Percentiles rank a stretch among this genome's conserved stretches.
Conservation (phyloP, 371 early-diverging fungal genomes). For the Mortierella sp. region DNA sequence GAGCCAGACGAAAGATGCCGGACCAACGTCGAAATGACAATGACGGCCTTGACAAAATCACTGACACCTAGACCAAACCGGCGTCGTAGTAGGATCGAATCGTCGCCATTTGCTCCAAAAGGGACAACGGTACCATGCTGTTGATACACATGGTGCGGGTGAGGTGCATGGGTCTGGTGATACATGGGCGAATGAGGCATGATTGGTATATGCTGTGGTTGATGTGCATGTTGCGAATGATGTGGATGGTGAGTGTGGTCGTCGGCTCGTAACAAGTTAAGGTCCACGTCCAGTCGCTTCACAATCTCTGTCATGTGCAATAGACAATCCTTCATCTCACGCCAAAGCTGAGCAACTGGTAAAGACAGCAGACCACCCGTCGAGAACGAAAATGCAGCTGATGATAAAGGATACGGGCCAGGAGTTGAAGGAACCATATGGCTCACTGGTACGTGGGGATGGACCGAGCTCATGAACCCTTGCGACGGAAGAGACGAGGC, state of each 20-base stretch:
- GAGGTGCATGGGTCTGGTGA: slow-evolving; percentile 20
- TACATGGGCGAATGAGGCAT: slow-evolving; percentile 12
- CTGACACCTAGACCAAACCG: slow-evolving; percentile 44
- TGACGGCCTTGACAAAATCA: slow-evolving; percentile 46
- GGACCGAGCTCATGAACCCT: slow-evolving; percentile 25
- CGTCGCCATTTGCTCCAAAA: slow-evolving; percentile 25
- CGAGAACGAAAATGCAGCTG: slow-evolving; percentile 9
- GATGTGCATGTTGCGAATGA: slow-evolving; percentile 2
- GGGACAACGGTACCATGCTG: slow-evolving; percentile 12
- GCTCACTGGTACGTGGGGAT: slow-evolving; percentile 5
- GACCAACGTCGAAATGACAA: slow-evolving; percentile 42
- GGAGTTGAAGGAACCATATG: slow-evolving; percentile 11
- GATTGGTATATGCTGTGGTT: slow-evolving; percentile 18
- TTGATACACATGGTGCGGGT: slow-evolving; percentile 22
- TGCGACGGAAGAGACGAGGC: slow-evolving; percentile 42
- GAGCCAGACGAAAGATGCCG: slow-evolving; percentile 29
- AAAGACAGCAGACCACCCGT: slow-evolving; percentile 12
- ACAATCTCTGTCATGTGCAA: slow-evolving; percentile 53
- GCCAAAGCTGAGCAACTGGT: slow-evolving; percentile 37
- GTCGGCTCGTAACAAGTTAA: slow-evolving; percentile 43
- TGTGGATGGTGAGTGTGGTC: slow-evolving; percentile 18
- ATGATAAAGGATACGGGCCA: slow-evolving; percentile 10
- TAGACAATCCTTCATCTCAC: slow-evolving; percentile 44
- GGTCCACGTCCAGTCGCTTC: slow-evolving; percentile 43
- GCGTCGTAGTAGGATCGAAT: slow-evolving; percentile 25